Base-by-base conservation (phyloP, 768 basidiomycete species). In the Lactarius tabidus region DNA sequence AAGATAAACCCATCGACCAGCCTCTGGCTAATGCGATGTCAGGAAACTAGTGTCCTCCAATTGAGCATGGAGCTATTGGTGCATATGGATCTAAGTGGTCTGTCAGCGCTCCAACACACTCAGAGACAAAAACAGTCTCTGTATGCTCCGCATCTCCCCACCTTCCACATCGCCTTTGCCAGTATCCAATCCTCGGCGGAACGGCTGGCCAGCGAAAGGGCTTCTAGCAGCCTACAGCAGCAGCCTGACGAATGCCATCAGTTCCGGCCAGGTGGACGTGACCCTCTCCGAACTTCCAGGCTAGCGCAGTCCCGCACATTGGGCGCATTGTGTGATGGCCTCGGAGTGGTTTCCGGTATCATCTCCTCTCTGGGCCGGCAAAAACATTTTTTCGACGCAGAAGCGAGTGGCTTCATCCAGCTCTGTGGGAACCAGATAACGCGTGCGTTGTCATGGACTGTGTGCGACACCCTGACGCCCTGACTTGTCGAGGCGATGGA, bases 141-240 rank as follows among this genome's bases (percentile, higher is more conserved):
- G 29, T 93, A 93, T 71, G 81, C 89, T 0, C 85, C 89, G 0
- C 89, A 91, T 70, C 79, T 96, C 63, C 84, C 97, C 60, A 78
- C 88, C 35, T 91, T 97, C 78, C 93, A 96, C 72, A 89, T 94
- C 79, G 85, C 91, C 1, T 77, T 97, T 23, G 91, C 90, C 18
- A 85, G 85, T 64, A 82, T 90, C 60, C 84, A 88, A 0, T 81
- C 84, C 1, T 87, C 91, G 0, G 93, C 95, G 0, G 94, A 96
- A 73, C 79, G 90, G 64, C 82, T 97, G 29, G 93, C 93, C 5
- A 87, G 88, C 69, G 91, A 90, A 67, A 93, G 93, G 36, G 79
- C 92, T 1, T n/a, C 76, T 96, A 23, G 76, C 86, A 0, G 90
- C 93, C 0, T 95, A 96, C 73, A 88, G 87, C 72, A 91, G 91